Conservation (phyloP, 73 alveolate genomes). For the Stentor coeruleus region DNA sequence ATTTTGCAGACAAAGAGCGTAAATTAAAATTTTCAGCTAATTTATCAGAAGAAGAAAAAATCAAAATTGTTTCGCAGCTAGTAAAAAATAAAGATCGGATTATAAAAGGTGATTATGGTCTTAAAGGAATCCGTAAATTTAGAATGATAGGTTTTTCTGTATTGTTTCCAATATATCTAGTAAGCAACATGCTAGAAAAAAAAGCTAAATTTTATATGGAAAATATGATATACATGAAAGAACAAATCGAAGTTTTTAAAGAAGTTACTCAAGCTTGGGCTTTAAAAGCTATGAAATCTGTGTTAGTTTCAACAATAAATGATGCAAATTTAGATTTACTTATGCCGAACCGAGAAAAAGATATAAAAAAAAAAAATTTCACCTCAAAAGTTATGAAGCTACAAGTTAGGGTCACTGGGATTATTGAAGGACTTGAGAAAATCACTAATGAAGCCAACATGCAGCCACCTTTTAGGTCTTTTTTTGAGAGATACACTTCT, state of each 20-base stretch:
- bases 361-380: conserved; percentile 12
- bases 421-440: conserved; percentile 15
- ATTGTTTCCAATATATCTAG: neutral
- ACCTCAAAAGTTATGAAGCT: conserved; percentile 24
- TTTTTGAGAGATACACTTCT: conserved; percentile 9
- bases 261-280: neutral
- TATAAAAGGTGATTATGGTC: neutral
- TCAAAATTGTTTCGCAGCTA: neutral
- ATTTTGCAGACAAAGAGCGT: neutral
- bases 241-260: neutral
- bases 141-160: neutral
- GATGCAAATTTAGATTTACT: conserved; percentile 27
- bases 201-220: neutral
- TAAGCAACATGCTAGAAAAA: neutral
- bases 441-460: conserved; percentile 26
- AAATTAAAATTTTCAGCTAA: neutral
- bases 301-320: conserved; percentile 8
- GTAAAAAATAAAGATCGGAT: neutral
- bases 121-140: neutral
- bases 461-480: conserved; percentile 21
- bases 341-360: conserved; percentile 15
- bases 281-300: neutral
- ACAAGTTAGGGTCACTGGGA: conserved; percentile 38
- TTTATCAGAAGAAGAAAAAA: neutral
- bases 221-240: neutral